Conservation (phyloP, 1,139 yeast species). For the Yarrowia galli region DNA sequence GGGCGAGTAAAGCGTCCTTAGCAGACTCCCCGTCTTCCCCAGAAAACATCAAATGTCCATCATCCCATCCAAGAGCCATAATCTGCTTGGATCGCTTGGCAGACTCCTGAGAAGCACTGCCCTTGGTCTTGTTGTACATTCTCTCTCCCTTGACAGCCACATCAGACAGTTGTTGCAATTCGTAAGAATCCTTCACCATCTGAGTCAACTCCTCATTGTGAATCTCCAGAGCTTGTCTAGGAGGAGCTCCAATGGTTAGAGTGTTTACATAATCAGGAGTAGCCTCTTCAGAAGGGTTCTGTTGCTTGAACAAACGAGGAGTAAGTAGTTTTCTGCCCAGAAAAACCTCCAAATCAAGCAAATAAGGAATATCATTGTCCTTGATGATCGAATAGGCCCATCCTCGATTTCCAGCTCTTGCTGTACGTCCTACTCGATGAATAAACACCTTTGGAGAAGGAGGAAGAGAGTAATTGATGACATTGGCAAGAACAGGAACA, state of each 20-base stretch:
- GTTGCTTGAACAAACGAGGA: conserved; percentile 47
- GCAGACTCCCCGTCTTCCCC: conserved; percentile 69
- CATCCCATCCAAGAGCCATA: conserved; percentile 82
- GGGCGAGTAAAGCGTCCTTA: conserved; percentile 73
- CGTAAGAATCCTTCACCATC: conserved; percentile 70
- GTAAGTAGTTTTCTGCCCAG: conserved; percentile 78
- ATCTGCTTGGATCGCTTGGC: conserved; percentile 85
- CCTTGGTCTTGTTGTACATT: conserved; percentile 82
- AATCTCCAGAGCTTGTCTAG: conserved; percentile 73
- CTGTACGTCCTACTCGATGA: conserved; percentile 99
- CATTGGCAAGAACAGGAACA: conserved; percentile 95
- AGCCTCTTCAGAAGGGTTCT: no score
- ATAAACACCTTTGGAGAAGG: conserved; percentile 91
- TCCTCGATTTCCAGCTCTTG: conserved; percentile 97
- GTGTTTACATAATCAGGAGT: conserved; percentile 78
- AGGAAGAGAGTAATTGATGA: conserved; percentile 87
- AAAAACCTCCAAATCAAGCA: conserved; percentile 88
- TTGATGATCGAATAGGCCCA: conserved; percentile 95
- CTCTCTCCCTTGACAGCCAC: conserved; percentile 90
- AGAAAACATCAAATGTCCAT: conserved; percentile 77
- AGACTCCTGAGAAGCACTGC: conserved; percentile 84
- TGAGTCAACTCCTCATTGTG: conserved; percentile 75
- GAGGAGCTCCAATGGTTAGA: conserved; percentile 82
- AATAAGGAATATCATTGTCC: conserved; percentile 86
- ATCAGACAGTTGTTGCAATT: conserved; percentile 65